Evolutionary conservation across 1,284 basidiomycete species (phyloP), one percentile per base, ranked within the genome.

Genomic region (Puccinia polysora): DNA sequence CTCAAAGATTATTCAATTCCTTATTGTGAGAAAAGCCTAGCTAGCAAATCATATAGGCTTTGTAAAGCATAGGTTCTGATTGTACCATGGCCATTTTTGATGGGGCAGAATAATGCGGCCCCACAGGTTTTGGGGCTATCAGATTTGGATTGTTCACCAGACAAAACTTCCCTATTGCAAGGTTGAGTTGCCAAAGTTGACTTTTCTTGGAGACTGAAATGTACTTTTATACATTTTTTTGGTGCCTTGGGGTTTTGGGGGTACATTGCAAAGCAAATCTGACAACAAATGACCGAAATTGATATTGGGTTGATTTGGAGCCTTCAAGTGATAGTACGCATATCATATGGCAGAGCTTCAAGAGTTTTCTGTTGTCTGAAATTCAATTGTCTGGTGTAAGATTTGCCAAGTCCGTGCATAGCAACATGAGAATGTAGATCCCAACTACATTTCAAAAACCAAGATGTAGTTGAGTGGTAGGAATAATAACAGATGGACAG

Each of bases 41-140:
- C 59, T 25, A 62, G 12, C 59, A 34, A 62, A n/a, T 62, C 36
- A 18, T 25, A 40, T 25, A 62, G 28, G 25, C 40, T 62, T 62
- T 62, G 59, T 43, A 20, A 62, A 20, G 59, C 34, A 62, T 62
- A 62, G 10, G 20, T 52, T 25, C 20, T 52, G 20, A 52, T 23
- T 12, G 49, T 7, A 23, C 20, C 8, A 8, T 8, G 18, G 40
- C 40, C 40, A 43, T 43, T 43, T 43, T 8, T 25, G 8, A 8
- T 52, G 49, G 20, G 40, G 8, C 18, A 18, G 18, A 52, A 52
- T 23, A 52, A 25, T 7, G 8, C 14, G 8, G 49, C 23, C 20
- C 49, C 49, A 23, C 49, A 52, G 20, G 7, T 52, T n/a, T n/a
- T n/a, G n/a, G n/a, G n/a, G n/a, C n/a, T n/a, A n/a, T n/a, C n/a